Base-by-base conservation (phyloP, 2,329 filamentous ascomycete species). In the Fusarium dimerum region DNA sequence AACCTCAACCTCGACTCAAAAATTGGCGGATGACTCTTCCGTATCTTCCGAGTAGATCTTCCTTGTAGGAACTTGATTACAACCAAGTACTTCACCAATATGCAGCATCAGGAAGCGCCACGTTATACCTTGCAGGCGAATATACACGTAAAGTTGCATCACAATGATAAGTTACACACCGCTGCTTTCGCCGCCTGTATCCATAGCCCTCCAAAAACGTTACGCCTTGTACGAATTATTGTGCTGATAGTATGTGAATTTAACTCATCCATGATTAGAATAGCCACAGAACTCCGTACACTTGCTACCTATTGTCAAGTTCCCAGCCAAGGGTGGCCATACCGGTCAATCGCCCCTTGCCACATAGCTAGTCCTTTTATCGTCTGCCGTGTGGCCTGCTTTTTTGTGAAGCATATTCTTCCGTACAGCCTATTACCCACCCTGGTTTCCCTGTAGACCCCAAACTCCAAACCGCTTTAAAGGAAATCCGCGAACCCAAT, bases 381-480 rank as follows among this genome's bases (percentile, higher is more conserved):
- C 49, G 39, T 44, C 32, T 10, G 32, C 32, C 32, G 32, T 36
- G 42, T 16, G 40, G 48, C 42, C 39, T 59, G 52, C 20, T 52
- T 36, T 52, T 36, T 56, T 48, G 45, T 32, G 43, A 49, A 51
- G 43, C 47, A 45, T 47, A 26, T 40, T 32, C 45, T 57, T 43
- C 45, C 52, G 45, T 51, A 43, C 46, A 40, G 38, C 53, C 43
- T 53, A 60, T 61, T 61, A 54, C 38, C 50, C 43, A 47, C 50
- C 44, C 36, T 52, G 15, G 50, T 44, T 48, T 52, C 50, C 55
- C 34, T 36, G 45, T 41, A 45, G 30, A 52, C 57, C 20, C 51
- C 40, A 56, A 55, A 64, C 62, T 65, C 61, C 57, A 51, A 40
- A 57, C 50, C 46, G 48, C 46, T 61, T 49, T 38, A 59, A 46